These are phyloP conservation scores for Solanum rostratum DNA, from an alignment of 257 asterid species.

Conservation along the genomic window DNA sequence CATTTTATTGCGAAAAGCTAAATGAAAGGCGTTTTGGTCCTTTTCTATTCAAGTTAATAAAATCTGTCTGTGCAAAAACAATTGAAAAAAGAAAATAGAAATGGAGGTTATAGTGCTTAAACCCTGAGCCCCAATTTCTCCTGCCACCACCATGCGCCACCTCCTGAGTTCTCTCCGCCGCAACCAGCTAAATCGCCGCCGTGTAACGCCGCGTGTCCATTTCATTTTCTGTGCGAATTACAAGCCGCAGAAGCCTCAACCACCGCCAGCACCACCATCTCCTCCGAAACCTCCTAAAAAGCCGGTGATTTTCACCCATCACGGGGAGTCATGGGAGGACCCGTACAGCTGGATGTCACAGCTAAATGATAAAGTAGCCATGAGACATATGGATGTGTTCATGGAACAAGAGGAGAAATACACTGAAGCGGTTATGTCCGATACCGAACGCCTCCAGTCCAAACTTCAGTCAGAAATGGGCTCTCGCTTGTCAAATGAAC, in stretches of 20 bases:
- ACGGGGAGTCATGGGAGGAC: conserved; percentile 87
- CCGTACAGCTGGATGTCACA: conserved; percentile 91
- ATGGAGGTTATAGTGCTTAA: neutral
- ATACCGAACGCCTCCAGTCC: conserved; percentile 62
- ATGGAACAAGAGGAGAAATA: conserved; percentile 99
- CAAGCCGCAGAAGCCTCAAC: conserved; percentile 62
- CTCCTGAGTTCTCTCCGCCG: conserved; percentile 40
- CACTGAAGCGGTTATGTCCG: conserved; percentile 79
- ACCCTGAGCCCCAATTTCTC: neutral
- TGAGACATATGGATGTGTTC: conserved; percentile 96
- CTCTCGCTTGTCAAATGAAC: conserved; percentile 58
- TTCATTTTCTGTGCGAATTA: conserved; percentile 36
- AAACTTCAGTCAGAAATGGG: conserved; percentile 90
- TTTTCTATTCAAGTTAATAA: neutral
- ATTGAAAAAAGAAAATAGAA: neutral
- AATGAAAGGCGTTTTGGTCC: neutral
- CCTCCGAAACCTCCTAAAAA: conserved; percentile 84
- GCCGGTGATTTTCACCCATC: conserved; percentile 49
- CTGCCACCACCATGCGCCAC: conserved; percentile 53
- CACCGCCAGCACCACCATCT: conserved; percentile 63
- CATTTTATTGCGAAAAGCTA: no score
- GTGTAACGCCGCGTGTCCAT: neutral
- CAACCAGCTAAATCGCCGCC: conserved; percentile 12
- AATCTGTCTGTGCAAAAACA: neutral
- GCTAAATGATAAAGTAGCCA: conserved; percentile 69